phyloP scores from a whole-genome alignment of 805 yeast species.

The Kodamaea leandrae region DNA sequence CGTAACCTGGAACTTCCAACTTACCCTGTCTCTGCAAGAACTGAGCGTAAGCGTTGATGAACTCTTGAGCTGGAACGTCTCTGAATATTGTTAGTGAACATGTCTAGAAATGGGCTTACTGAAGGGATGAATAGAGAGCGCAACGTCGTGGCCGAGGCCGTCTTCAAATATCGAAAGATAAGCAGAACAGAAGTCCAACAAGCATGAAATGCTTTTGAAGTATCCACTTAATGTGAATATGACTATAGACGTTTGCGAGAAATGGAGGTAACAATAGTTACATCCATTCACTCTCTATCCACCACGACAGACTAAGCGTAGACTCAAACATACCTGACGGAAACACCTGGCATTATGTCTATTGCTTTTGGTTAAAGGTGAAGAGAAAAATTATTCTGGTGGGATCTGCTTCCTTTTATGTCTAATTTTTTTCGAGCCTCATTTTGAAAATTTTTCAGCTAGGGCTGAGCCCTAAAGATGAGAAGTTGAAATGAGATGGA shows the following conservation, averaged over 20 bases:
- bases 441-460: conserved; percentile 5
- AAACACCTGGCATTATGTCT: conserved; percentile 91
- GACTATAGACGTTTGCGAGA: conserved; percentile 13
- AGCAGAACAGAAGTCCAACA: background rate
- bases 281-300: conserved; percentile 20
- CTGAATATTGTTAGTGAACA: conserved; percentile 48
- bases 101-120: conserved; percentile 3
- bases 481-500: too few species aligned
- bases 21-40: conserved; percentile 99
- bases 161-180: background rate
- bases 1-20: conserved; percentile 99
- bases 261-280: conserved; percentile 3
- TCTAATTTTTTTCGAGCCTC: background rate
- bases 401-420: conserved; percentile 5
- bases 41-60: conserved; percentile 98
- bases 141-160: conserved; percentile 2
- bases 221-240: too few species aligned
- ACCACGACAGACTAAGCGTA: conserved; percentile 22
- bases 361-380: conserved; percentile 18
- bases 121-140: conserved; percentile 7
- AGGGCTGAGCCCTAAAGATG: conserved; percentile 2
- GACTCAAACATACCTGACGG: conserved; percentile 80
- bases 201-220: background rate
- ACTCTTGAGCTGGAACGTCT: conserved; percentile 99
- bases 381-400: conserved; percentile 1